Evolutionary conservation across 305 asterid genomes (phyloP), one percentile per base, ranked within the genome.

Genomic region (Rubia tinctorum): DNA sequence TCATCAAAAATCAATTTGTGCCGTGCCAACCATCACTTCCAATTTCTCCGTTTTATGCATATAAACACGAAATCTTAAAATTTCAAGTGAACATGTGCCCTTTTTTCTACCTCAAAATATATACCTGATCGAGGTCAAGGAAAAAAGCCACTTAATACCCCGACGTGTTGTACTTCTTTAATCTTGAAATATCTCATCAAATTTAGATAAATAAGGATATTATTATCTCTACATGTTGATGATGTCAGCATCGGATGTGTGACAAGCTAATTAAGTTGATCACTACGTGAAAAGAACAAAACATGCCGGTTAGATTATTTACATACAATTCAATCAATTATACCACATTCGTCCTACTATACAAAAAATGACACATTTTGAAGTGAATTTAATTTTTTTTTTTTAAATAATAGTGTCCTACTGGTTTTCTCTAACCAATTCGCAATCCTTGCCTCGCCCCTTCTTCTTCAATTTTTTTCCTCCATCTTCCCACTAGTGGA

Each of bases 11-110:
- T 22, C 37, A 20, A 60, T 11, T 8, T 74, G 58, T 66, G 72
- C 66, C 72, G 67, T 66, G 72, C 66, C 39, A n/a, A 18, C 20
- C 12, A 51, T 20, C 43, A 8, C 66, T 17, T 66, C 59, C 55
- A 39, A 56, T 53, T 66, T 66, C 59, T 74, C 47, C 10, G 40
- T 42, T 39, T 37, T 17, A 9, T 30, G 6, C 40, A 1, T 20
- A 51, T 23, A 8, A 60, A 6, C 58, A 13, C 20, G 34, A 72
- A 47, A 45, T 6, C 70, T 62, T 18, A 27, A 44, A 62, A 43
- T 73, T 23, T 47, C 1, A 22, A 53, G 59, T 18, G 5, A 4
- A 17, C 5, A 7, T 20, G 42, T 47, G 18, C 73, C 22, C 42
- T 53, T 64, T 12, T 64, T 10, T 68, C 40, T 47, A 5, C 14